These are phyloP conservation scores for Reutealis trisperma DNA, from an alignment of 345 rosid genomes.

Conservation along the genomic window DNA sequence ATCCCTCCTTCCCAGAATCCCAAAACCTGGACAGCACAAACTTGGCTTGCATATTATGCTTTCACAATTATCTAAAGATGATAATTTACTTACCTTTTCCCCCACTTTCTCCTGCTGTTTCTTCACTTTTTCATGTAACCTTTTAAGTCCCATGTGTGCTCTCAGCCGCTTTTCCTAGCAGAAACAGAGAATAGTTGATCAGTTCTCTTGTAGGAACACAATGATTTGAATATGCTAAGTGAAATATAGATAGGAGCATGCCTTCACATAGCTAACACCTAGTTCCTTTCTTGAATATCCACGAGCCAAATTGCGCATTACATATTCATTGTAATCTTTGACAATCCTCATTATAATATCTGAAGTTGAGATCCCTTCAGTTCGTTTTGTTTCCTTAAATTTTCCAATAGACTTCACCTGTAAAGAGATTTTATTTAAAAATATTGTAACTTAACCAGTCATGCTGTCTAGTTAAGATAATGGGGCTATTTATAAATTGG, in stretches of 20 bases:
- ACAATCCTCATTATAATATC: conserved; percentile 72
- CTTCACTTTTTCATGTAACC: conserved; percentile 62
- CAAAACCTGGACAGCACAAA: not conserved
- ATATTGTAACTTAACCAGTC: no score
- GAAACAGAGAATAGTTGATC: not conserved
- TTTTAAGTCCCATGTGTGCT: conserved; percentile 58
- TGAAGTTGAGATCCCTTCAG: conserved; percentile 74
- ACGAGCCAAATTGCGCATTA: conserved; percentile 63
- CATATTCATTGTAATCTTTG: conserved; percentile 74
- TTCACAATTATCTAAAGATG: not conserved
- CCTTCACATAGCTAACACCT: conserved; percentile 76
- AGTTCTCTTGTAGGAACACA: not conserved
- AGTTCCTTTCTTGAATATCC: conserved; percentile 73
- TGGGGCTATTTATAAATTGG: not conserved
- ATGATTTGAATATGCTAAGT: not conserved
- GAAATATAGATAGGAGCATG: conserved; percentile 11
- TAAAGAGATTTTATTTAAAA: no score
- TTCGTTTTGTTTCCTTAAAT: conserved; percentile 66
- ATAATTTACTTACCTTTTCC: conserved; percentile 23
- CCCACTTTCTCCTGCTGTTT: conserved; percentile 64
- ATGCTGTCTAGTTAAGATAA: not conserved
- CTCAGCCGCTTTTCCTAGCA: conserved; percentile 67
- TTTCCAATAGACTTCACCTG: conserved; percentile 61
- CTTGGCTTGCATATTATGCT: not conserved
- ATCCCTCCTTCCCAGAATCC: not conserved